Evolutionary conservation across 208 protist species (phyloP).

Genomic region (Leishmania major): DNA sequence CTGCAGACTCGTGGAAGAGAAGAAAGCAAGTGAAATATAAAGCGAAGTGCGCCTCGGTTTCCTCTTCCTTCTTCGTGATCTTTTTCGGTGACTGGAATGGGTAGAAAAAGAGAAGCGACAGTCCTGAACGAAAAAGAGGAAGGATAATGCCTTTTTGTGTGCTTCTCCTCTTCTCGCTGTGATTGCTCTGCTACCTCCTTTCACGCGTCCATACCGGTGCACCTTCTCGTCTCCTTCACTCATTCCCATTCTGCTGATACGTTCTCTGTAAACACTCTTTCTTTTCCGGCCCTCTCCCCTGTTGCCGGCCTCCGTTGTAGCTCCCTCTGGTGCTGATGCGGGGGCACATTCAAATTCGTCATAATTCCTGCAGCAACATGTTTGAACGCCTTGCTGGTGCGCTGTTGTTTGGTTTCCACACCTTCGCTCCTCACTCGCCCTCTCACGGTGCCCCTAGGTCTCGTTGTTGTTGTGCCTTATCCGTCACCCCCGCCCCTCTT

Average conservation of each 20-base stretch:
- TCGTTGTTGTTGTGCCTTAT: not conserved
- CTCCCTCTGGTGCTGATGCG: not conserved
- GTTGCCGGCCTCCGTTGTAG: not conserved
- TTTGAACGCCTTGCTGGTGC: not conserved
- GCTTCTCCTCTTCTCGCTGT: not conserved
- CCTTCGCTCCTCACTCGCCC: not conserved
- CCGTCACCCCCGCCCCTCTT: not conserved
- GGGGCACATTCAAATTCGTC: not conserved
- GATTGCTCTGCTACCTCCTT: not conserved
- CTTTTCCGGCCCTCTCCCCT: not conserved
- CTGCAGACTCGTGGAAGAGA: not conserved
- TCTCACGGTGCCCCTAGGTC: not conserved
- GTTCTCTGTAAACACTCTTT: not conserved
- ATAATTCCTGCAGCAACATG: not conserved
- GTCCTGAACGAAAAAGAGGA: not conserved
- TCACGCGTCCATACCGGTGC: not conserved
- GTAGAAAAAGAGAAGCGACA: too few relatives aligned
- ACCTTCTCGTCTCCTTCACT: not conserved
- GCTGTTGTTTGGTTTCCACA: not conserved
- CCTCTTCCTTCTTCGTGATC: constrained; percentile 14
- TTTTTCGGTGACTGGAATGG: constrained; percentile 4
- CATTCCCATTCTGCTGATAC: not conserved
- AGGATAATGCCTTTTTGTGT: not conserved
- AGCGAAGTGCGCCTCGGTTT: constrained; percentile 2
- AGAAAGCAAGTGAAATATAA: not conserved